These are phyloP conservation scores for Ceratocystis alfenasii DNA, from an alignment of 2,329 filamentous ascomycete species.

Conservation along the genomic window DNA sequence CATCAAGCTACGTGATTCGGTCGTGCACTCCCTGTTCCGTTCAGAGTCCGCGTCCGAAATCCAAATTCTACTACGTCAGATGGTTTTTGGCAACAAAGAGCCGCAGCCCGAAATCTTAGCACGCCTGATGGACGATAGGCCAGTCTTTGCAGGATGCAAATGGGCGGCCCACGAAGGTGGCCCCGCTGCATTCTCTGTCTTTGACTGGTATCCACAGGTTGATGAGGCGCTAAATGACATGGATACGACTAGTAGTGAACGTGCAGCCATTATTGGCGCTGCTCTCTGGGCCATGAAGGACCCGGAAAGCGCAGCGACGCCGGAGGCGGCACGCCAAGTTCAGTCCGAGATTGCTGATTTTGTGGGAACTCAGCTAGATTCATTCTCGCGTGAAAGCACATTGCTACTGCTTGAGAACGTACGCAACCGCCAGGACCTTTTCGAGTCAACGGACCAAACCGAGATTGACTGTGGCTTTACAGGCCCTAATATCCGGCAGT, in stretches of 20 bases:
- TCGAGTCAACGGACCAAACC: background rate
- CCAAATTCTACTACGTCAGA: background rate
- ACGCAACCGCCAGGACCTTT: background rate
- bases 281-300: conserved; percentile 4
- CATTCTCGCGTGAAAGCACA: background rate
- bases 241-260: background rate
- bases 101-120: background rate
- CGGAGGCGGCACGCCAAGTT: background rate
- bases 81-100: background rate
- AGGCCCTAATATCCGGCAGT: background rate
- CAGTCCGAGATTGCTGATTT: background rate
- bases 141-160: background rate
- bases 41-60: background rate
- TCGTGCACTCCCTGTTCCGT: conserved; percentile 10
- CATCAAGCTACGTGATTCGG: conserved; percentile 13
- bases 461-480: conserved; percentile 16
- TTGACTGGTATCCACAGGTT: conserved; percentile 20
- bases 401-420: background rate
- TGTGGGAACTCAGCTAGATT: background rate
- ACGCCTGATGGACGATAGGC: conserved; percentile 2
- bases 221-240: conserved; percentile 11
- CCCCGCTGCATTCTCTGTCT: conserved; percentile 9
- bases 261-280: background rate
- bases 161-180: conserved; percentile 15
- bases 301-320: background rate